phyloP scores from a whole-genome alignment of 257 asterid genomes.

The Coffea eugenioides region DNA sequence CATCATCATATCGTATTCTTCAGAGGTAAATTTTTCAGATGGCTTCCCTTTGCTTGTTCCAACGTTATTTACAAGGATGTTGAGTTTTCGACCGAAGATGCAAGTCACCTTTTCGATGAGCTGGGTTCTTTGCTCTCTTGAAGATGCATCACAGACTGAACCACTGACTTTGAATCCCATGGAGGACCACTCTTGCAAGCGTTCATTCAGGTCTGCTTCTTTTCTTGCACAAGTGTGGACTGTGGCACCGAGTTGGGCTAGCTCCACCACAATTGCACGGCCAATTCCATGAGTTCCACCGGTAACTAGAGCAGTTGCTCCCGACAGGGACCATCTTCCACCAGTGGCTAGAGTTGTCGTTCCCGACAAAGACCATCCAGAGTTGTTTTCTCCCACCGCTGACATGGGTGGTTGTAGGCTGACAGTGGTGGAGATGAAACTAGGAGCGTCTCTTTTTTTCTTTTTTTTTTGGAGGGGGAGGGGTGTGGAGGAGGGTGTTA shows the following conservation, averaged over 20 bases:
- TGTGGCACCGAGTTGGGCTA: not conserved
- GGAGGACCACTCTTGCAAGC: constrained; percentile 2
- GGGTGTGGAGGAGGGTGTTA: no score
- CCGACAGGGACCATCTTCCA: constrained; percentile 17
- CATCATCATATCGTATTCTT: not conserved
- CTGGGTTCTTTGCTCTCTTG: not conserved
- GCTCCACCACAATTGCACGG: constrained; percentile 11
- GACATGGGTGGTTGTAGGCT: not conserved
- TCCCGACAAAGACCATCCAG: not conserved
- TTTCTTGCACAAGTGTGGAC: constrained; percentile 13
- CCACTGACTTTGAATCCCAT: constrained; percentile 17
- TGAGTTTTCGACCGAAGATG: not conserved
- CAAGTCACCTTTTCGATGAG: not conserved
- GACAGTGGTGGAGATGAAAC: not conserved
- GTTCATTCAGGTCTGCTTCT: not conserved
- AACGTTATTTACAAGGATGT: constrained; percentile 16
- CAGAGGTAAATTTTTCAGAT: not conserved
- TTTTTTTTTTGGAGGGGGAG: no score
- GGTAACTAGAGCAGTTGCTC: constrained; percentile 11
- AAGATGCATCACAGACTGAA: constrained; percentile 14
- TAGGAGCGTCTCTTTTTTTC: no score
- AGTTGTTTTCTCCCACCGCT: not conserved
- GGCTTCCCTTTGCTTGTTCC: not conserved
- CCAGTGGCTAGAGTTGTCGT: no score
- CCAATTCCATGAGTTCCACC: constrained; percentile 9